phyloP scores from a whole-genome alignment of 768 basidiomycete genomes.

The Boletus rubropictus region DNA sequence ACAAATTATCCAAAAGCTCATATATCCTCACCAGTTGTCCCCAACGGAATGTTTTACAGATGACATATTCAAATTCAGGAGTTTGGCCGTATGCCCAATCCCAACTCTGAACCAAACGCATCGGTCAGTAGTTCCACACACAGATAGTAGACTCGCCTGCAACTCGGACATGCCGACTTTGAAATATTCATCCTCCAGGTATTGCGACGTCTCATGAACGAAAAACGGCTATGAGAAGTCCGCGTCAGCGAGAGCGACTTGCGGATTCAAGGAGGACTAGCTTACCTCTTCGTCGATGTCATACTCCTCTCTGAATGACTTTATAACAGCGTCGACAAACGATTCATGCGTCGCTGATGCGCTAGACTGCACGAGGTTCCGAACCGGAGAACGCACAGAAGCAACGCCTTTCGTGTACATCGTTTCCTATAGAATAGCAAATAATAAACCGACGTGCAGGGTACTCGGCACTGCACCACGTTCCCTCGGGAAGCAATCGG shows the following conservation, averaged over 20 bases:
- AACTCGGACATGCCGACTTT: constrained; percentile 67
- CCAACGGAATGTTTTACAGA: constrained; percentile 44
- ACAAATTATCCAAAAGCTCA: background rate
- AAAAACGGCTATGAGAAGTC: constrained; percentile 31
- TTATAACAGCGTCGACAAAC: constrained; percentile 65
- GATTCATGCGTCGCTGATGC: constrained; percentile 52
- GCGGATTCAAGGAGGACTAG: background rate
- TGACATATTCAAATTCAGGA: constrained; percentile 78
- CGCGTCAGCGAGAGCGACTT: background rate
- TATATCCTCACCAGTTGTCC: constrained; percentile 38
- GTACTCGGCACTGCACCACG: background rate
- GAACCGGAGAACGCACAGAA: constrained; percentile 89
- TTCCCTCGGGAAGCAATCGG: background rate
- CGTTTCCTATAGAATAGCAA: constrained; percentile 45
- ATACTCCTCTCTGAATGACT: constrained; percentile 64
- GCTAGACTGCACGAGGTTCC: constrained; percentile 63
- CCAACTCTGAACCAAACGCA: constrained; percentile 61
- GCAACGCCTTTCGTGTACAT: constrained; percentile 83
- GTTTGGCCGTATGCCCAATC: constrained; percentile 92
- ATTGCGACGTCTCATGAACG: constrained; percentile 43
- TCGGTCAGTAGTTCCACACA: background rate
- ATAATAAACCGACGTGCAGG: background rate
- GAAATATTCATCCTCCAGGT: constrained; percentile 53
- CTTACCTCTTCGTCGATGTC: constrained; percentile 32
- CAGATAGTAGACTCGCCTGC: constrained; percentile 38